Percentiles rank a stretch among this genome's conserved stretches.
phyloP scores from a whole-genome alignment of 1,284 basidiomycete genomes.

The Waitea zeae region DNA sequence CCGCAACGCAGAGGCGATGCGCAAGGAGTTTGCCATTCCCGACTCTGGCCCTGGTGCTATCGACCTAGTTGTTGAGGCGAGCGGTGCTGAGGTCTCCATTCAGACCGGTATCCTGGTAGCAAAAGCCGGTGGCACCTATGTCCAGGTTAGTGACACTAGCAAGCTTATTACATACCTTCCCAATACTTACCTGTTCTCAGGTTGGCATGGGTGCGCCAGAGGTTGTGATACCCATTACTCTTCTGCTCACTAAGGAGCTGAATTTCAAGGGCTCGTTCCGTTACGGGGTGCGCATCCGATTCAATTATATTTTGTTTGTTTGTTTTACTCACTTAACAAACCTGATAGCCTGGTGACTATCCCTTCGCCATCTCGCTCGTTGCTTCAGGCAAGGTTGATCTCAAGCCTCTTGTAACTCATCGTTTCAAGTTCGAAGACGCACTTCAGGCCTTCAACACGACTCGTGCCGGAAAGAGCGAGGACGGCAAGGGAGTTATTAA shows the following conservation, averaged over 20 bases:
- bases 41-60: conserved; percentile 43
- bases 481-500: conserved; percentile 63
- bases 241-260: conserved; percentile 59
- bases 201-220: conserved; percentile 62
- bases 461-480: conserved; percentile 62
- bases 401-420: conserved; percentile 83
- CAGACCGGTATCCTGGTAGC: conserved; percentile 67
- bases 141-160: conserved; percentile 28
- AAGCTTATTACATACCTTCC: neutral
- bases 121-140: conserved; percentile 55
- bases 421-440: conserved; percentile 69
- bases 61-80: conserved; percentile 69
- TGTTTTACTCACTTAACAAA: conserved; percentile 2
- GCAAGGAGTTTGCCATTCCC: conserved; percentile 33
- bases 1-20: conserved; percentile 47
- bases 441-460: conserved; percentile 65
- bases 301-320: no score
- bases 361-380: conserved; percentile 73
- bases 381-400: conserved; percentile 61
- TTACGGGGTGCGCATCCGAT: conserved; percentile 45
- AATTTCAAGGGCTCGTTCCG: conserved; percentile 78
- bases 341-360: no score
- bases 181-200: conserved; percentile 16
- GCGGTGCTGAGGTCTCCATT: conserved; percentile 79
- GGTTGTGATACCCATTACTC: conserved; percentile 42